A percentile compares a stretch with the other conserved stretches of the same genome.
phyloP scores from a whole-genome alignment of 2,329 filamentous ascomycete genomes.

The Pseudonectria buxi region DNA sequence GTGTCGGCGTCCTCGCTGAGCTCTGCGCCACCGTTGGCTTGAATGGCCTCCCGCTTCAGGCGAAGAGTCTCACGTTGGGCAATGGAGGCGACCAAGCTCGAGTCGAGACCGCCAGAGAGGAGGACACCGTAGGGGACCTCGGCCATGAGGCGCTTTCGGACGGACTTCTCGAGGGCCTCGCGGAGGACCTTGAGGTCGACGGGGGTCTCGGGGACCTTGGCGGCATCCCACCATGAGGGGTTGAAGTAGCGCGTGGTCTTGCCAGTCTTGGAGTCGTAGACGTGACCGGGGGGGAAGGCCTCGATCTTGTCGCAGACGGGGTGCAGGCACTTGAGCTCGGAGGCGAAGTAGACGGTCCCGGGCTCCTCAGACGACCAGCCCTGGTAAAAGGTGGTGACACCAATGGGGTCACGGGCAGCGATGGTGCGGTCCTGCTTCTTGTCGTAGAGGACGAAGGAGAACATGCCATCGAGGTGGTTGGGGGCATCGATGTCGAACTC shows the following conservation, averaged over 20 bases:
- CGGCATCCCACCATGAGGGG: constrained; percentile 85
- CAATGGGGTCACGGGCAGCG: constrained; percentile 92
- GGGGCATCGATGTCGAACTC: constrained; percentile 88
- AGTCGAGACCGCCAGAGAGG: constrained; percentile 91
- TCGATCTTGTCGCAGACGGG: constrained; percentile 93
- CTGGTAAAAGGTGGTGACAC: constrained; percentile 95
- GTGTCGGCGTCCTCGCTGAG: constrained; percentile 50
- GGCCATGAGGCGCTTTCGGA: constrained; percentile 96
- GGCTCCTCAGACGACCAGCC: constrained; percentile 81
- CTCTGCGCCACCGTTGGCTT: constrained; percentile 37
- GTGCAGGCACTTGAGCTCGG: constrained; percentile 89
- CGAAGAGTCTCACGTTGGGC: constrained; percentile 86
- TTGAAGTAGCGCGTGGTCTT: constrained; percentile 82
- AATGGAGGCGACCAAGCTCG: constrained; percentile 89
- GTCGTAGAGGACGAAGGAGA: constrained; percentile 97
- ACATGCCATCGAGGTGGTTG: constrained; percentile 96
- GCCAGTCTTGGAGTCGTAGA: constrained; percentile 92
- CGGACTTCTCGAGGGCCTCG: constrained; percentile 77
- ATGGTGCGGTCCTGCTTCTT: constrained; percentile 88
- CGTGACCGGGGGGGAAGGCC: constrained; percentile 87
- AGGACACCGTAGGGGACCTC: constrained; percentile 97
- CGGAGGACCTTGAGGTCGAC: constrained; percentile 79
- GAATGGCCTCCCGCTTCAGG: constrained; percentile 58
- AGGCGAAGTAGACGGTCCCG: constrained; percentile 87
- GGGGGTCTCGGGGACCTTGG: constrained; percentile 69